Conservation (phyloP, 2,329 filamentous ascomycete genomes). For the Arthroderma uncinatum region DNA sequence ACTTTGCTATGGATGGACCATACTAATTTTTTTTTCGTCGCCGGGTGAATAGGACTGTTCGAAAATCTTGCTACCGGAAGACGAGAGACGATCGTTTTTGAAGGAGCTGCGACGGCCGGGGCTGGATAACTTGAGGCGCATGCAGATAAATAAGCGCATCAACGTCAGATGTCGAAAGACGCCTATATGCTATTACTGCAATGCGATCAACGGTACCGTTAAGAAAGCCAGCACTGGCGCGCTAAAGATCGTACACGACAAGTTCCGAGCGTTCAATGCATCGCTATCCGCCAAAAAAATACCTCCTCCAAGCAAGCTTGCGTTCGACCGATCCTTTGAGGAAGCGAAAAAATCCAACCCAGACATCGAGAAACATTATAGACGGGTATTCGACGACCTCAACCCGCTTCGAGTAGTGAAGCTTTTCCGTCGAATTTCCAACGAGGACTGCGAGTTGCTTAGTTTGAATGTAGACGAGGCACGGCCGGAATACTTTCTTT, state of each 20-base stretch:
- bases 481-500: constrained; percentile 91
- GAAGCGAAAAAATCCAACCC: constrained; percentile 65
- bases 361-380: constrained; percentile 81
- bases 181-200: constrained; percentile 70
- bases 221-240: constrained; percentile 70
- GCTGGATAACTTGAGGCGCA: constrained; percentile 75
- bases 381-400: constrained; percentile 87
- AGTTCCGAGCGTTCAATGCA: constrained; percentile 76
- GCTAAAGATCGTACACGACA: constrained; percentile 91
- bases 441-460: constrained; percentile 79
- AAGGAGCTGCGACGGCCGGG: constrained; percentile 67
- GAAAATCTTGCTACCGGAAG: constrained; percentile 67
- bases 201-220: constrained; percentile 75
- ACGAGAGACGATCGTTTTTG: constrained; percentile 65
- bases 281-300: constrained; percentile 80
- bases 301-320: constrained; percentile 66
- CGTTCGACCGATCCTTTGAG: constrained; percentile 76
- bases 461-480: constrained; percentile 79
- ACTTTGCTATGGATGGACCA: not conserved
- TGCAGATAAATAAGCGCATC: constrained; percentile 76
- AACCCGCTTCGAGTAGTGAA: constrained; percentile 82
- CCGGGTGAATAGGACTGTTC: constrained; percentile 56
- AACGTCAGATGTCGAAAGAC: constrained; percentile 82
- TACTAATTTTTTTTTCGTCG: constrained; percentile 7
- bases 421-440: constrained; percentile 77